Percentiles rank a stretch among this genome's conserved stretches.
Evolutionary conservation across 1,284 basidiomycete genomes (phyloP).

Genomic region (Papiliotrema fonsecae): DNA sequence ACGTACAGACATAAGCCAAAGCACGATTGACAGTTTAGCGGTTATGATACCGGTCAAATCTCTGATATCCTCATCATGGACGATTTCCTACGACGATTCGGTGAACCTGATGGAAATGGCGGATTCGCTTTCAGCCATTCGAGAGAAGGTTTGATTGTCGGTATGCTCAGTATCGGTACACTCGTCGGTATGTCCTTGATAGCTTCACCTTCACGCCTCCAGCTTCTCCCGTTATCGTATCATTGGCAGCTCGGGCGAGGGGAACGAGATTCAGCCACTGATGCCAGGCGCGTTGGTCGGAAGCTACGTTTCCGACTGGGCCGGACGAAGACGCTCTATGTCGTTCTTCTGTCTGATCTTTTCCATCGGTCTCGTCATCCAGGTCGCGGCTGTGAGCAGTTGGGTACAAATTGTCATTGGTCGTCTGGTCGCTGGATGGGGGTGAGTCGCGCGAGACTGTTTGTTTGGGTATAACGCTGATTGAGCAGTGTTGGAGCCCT

Average conservation of each 20-base stretch:
- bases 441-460: conserved; percentile 3
- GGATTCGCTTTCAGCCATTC: conserved; percentile 55
- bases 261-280: no score
- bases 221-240: no score
- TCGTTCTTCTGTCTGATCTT: conserved; percentile 62
- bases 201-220: background rate
- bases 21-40: background rate
- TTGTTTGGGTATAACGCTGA: conserved; percentile 5
- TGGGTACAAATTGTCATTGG: conserved; percentile 55
- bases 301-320: conserved; percentile 58
- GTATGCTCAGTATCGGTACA: conserved; percentile 58
- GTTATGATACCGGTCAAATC: conserved; percentile 65
- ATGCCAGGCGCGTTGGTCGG: conserved; percentile 52
- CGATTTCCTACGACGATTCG: conserved; percentile 22
- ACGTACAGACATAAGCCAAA: no score
- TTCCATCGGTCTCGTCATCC: conserved; percentile 53
- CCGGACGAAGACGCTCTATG: conserved; percentile 71
- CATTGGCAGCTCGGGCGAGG: no score
- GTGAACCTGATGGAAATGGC: conserved; percentile 39
- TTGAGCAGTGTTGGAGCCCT: conserved; percentile 65
- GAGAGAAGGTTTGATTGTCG: conserved; percentile 61
- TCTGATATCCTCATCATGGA: conserved; percentile 70
- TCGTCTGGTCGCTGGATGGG: conserved; percentile 56
- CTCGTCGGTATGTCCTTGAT: conserved; percentile 54
- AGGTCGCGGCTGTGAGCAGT: conserved; percentile 8